phyloP scores from a whole-genome alignment of 371 early-diverging fungal genomes.

The Mortierella sp. region DNA sequence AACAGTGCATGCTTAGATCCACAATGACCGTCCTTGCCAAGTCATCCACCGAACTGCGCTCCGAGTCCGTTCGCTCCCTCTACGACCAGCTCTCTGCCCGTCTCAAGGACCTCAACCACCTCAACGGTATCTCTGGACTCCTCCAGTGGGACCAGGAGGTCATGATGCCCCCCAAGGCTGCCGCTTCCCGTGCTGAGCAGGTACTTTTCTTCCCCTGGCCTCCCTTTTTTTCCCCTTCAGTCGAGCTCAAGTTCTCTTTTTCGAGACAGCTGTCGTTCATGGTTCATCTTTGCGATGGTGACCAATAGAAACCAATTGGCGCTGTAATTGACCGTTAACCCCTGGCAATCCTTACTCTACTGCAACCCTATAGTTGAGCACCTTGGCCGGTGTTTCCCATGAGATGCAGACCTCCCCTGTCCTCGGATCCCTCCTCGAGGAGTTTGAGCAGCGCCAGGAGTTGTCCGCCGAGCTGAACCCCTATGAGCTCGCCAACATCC shows the following conservation, averaged over 20 bases:
- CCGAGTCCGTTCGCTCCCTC: constrained; percentile 50
- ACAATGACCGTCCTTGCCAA: constrained; percentile 54
- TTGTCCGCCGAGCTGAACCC: constrained; percentile 32
- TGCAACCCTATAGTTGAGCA: constrained; percentile 12
- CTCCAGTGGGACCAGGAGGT: constrained; percentile 57
- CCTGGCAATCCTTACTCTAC: neutral
- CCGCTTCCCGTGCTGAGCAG: constrained; percentile 37
- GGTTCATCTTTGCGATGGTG: neutral
- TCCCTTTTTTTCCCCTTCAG: too few relatives aligned
- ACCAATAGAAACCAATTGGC: neutral
- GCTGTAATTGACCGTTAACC: neutral
- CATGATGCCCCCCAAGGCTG: constrained; percentile 59
- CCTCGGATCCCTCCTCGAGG: constrained; percentile 56
- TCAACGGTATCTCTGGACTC: constrained; percentile 31
- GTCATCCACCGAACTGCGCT: constrained; percentile 38
- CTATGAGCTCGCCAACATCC: constrained; percentile 58
- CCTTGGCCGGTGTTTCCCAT: constrained; percentile 51
- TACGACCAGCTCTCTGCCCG: constrained; percentile 41
- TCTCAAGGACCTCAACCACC: constrained; percentile 33
- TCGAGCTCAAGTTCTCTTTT: neutral
- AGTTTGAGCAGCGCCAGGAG: constrained; percentile 42
- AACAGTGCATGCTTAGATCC: constrained; percentile 42
- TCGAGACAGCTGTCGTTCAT: neutral
- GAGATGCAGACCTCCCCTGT: constrained; percentile 38
- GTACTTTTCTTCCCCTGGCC: constrained; percentile 16